Percentiles rank a stretch among this genome's conserved stretches.
phyloP scores from a whole-genome alignment of 164 flowering plant genomes.

The Malania oleifera region DNA sequence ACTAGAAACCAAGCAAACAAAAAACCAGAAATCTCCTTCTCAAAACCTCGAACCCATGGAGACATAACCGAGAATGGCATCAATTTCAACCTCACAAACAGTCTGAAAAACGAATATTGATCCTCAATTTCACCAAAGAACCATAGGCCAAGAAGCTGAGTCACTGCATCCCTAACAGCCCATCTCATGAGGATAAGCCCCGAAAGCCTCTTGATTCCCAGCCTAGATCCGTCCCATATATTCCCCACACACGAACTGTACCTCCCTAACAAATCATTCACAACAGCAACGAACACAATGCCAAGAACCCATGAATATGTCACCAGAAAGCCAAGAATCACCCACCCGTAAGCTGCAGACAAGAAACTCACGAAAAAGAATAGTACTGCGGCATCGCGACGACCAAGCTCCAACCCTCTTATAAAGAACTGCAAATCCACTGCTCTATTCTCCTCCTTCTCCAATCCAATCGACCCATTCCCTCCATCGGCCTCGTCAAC shows the following conservation, averaged over 20 bases:
- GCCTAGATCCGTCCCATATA: constrained; percentile 59
- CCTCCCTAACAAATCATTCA: constrained; percentile 53
- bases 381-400: constrained; percentile 59
- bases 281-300: constrained; percentile 56
- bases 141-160: constrained; percentile 84
- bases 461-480: constrained; percentile 10
- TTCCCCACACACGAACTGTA: constrained; percentile 34
- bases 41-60: constrained; percentile 63
- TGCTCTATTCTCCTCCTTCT: constrained; percentile 21
- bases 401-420: constrained; percentile 58
- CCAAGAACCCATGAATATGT: constrained; percentile 75
- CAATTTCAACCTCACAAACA: constrained; percentile 81
- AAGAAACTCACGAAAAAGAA: constrained; percentile 64
- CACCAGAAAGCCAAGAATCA: constrained; percentile 76
- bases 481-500: constrained; percentile 10
- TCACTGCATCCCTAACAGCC: constrained; percentile 91
- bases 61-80: constrained; percentile 80
- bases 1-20: constrained; percentile 62
- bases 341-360: constrained; percentile 82
- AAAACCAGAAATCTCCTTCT: constrained; percentile 64
- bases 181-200: constrained; percentile 86
- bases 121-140: constrained; percentile 88
- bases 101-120: constrained; percentile 73
- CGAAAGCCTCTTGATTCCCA: constrained; percentile 68
- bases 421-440: constrained; percentile 44